Base-by-base conservation (phyloP, 768 basidiomycete genomes). In the Lentinus brumalis region DNA sequence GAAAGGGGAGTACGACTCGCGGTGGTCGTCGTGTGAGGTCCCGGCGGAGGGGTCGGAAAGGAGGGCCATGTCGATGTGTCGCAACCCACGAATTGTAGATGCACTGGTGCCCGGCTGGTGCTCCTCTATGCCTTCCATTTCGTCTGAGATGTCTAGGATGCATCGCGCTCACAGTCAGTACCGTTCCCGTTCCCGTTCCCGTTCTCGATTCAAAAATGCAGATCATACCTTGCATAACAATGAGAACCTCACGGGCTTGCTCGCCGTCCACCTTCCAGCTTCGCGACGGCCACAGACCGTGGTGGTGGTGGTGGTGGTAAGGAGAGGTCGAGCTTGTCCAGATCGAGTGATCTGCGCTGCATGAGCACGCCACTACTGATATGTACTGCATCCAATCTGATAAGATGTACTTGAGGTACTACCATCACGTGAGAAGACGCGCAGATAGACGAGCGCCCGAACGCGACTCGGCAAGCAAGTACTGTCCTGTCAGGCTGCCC, bases 1-100 rank as follows among this genome's bases (percentile, higher is more conserved):
- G 21, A 82, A 83, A 38, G 67, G 57, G 41, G 66, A 55, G 53
- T 62, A 52, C 7, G 60, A 30, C 35, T 58, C 61, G 39, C 47
- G 39, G 5, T 54, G 35, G 21, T 57, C 59, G 35, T 42, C 39
- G 39, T 49, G 44, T n/a, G 51, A 32, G 42, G 4, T 6, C 9
- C 52, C 29, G 21, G 32, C 38, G 32, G 38, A 18, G 9, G 55
- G 53, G 31, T 61, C 55, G 57, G 57, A 18, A 3, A 57, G 54
- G 49, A 56, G 46, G 56, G 50, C 39, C 57, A 60, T 60, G 51
- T 65, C 56, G 40, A 66, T 64, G 21, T 64, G 60, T 38, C 56
- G 63, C 8, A 68, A 60, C 31, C 66, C 61, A 12, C 68, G 66
- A 39, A 71, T 61, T 11, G 70, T 71, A 11, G 68, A 67, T 31